Percentiles rank a stretch among this genome's conserved stretches.
phyloP scores from a whole-genome alignment of 371 early-diverging fungal species.

The Mortierella sp. region DNA sequence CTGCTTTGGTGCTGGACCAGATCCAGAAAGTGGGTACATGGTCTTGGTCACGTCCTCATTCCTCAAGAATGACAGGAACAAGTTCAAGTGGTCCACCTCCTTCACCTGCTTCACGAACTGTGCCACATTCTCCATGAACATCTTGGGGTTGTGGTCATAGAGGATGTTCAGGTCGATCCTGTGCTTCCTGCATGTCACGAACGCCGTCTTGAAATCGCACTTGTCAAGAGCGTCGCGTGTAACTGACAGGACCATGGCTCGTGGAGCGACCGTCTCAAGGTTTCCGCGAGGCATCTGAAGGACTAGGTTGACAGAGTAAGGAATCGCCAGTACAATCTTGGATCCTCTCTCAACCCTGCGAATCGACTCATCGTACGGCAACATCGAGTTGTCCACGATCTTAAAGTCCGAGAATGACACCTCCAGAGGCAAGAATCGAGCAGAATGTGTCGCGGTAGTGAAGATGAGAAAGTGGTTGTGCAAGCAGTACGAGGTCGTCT shows the following conservation, averaged over 20 bases:
- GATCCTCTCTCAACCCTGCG: constrained; percentile 94
- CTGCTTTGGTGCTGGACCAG: constrained; percentile 23
- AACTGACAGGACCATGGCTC: constrained; percentile 87
- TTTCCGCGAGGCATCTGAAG: constrained; percentile 98
- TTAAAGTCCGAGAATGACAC: constrained; percentile 56
- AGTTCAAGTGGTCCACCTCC: constrained; percentile 88
- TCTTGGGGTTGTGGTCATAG: constrained; percentile 78
- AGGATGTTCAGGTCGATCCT: constrained; percentile 94
- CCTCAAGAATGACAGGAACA: constrained; percentile 87
- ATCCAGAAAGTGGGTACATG: constrained; percentile 45
- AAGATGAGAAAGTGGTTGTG: constrained; percentile 85
- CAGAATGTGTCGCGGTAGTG: constrained; percentile 87
- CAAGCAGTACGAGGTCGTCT: constrained; percentile 88
- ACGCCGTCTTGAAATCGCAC: constrained; percentile 83
- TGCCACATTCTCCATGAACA: constrained; percentile 73
- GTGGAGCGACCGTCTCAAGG: constrained; percentile 94
- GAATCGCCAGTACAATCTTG: constrained; percentile 81
- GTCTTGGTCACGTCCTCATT: constrained; percentile 58
- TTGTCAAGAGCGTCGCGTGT: constrained; percentile 78
- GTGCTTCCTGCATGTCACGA: constrained; percentile 87
- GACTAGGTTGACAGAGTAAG: constrained; percentile 77
- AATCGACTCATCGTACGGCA: constrained; percentile 76
- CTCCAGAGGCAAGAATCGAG: constrained; percentile 71
- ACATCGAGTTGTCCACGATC: constrained; percentile 60
- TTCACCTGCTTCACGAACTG: constrained; percentile 81